Evolutionary conservation across 2,329 filamentous ascomycete species (phyloP).

Genomic region (Orbilia quercus): DNA sequence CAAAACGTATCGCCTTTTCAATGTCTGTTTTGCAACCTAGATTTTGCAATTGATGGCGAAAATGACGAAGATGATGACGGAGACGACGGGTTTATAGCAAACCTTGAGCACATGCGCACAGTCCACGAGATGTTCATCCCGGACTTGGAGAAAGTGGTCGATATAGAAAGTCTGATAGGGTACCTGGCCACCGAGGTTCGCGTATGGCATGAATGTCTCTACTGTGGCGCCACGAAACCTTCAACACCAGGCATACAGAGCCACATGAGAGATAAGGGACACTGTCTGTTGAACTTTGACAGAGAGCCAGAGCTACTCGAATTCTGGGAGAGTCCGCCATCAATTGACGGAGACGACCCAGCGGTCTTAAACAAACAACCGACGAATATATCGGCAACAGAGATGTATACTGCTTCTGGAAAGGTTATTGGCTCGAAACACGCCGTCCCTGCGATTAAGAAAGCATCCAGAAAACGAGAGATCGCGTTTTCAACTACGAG

Average conservation of each 20-base stretch:
- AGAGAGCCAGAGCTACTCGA: slow-evolving; percentile 61
- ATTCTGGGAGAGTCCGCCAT: slow-evolving; percentile 60
- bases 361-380: background rate
- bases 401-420: slow-evolving; percentile 16
- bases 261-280: slow-evolving; percentile 63
- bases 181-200: slow-evolving; percentile 61
- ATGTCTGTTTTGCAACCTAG: slow-evolving; percentile 62
- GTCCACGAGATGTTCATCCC: slow-evolving; percentile 61
- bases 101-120: slow-evolving; percentile 61
- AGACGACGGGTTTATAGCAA: slow-evolving; percentile 49
- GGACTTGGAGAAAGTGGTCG: slow-evolving; percentile 57
- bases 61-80: too few relatives aligned
- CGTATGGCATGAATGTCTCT: slow-evolving; percentile 62
- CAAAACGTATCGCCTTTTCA: slow-evolving; percentile 57
- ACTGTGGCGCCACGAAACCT: slow-evolving; percentile 61
- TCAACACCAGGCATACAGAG: slow-evolving; percentile 60
- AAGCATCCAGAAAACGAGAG: slow-evolving; percentile 19
- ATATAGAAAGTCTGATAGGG: slow-evolving; percentile 60
- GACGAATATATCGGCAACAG: slow-evolving; percentile 14
- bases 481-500: background rate
- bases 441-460: slow-evolving; percentile 7
- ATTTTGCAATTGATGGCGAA: slow-evolving; percentile 13
- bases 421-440: slow-evolving; percentile 32
- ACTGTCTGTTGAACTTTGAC: slow-evolving; percentile 62
- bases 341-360: slow-evolving; percentile 8